Evolutionary conservation across 306 rosid species (phyloP).

Genomic region (Trifolium pratense): DNA sequence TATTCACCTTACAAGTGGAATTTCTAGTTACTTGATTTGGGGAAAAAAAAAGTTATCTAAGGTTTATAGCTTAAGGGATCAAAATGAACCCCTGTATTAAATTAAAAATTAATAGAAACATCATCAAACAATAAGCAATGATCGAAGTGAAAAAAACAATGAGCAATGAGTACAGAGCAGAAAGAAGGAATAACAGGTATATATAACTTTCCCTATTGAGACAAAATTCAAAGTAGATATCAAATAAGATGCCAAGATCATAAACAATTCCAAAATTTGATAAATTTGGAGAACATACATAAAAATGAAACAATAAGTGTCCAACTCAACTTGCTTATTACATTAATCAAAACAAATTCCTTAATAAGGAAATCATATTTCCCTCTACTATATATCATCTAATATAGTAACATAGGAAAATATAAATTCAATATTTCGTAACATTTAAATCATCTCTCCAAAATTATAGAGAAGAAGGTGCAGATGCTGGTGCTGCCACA

Average conservation of each 20-base stretch:
- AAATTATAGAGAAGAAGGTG: constrained; percentile 36
- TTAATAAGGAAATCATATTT: neutral
- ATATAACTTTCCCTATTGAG: neutral
- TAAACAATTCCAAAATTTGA: constrained; percentile 12
- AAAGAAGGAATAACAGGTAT: neutral
- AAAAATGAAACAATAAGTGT: neutral
- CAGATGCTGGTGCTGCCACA: constrained; percentile 33
- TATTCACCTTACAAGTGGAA: no score
- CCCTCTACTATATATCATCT: constrained; percentile 6
- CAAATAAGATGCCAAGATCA: neutral
- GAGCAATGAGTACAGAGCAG: neutral
- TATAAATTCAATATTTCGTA: neutral
- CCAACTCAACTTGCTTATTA: neutral
- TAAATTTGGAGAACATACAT: neutral
- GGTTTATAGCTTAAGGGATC: no score
- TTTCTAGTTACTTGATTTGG: no score
- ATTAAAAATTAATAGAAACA: no score
- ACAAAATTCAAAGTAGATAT: neutral
- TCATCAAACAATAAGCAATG: no score
- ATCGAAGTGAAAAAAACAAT: no score
- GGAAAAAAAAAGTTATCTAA: no score
- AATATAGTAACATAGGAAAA: neutral
- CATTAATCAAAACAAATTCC: constrained; percentile 4
- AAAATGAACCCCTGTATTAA: no score
- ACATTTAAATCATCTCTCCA: neutral